Percentiles rank a stretch among this genome's conserved stretches.
Conservation (phyloP, 192 early-diverging fungal species). For the Glomus cerebriforme region DNA sequence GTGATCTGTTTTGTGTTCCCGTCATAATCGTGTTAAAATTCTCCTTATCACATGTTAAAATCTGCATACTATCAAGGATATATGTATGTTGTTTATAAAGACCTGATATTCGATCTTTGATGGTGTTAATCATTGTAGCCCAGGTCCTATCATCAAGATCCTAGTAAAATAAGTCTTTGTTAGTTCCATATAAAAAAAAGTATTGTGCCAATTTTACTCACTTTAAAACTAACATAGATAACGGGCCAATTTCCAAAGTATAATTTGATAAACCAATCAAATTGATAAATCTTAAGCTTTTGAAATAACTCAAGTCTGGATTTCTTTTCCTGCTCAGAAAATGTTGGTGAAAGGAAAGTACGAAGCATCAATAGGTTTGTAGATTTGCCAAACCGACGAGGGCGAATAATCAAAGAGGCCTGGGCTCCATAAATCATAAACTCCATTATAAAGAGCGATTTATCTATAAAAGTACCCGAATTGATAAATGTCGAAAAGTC, state of each 20-base stretch:
- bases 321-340: too few species aligned
- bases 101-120: background rate
- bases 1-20: background rate
- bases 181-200: background rate
- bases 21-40: too few species aligned
- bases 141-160: slow-evolving; percentile 1
- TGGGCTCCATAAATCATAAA: slow-evolving; percentile 3
- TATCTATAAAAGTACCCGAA: slow-evolving; percentile 21
- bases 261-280: slow-evolving; percentile 5
- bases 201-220: background rate
- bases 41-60: background rate
- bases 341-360: slow-evolving; percentile 13
- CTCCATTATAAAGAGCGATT: slow-evolving; percentile 31
- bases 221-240: slow-evolving; percentile 26
- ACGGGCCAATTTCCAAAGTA: slow-evolving; percentile 20
- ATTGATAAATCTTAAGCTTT: background rate
- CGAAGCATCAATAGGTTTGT: slow-evolving; percentile 31
- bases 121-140: background rate
- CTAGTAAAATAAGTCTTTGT: slow-evolving; percentile 3
- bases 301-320: slow-evolving; percentile 6
- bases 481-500: slow-evolving; percentile 1
- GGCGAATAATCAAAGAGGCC: slow-evolving; percentile 28
- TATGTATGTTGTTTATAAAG: slow-evolving; percentile 21
- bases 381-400: slow-evolving; percentile 28
- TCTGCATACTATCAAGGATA: background rate